Evolutionary conservation across 106 monocot genomes (phyloP).

Genomic region (Triglochin maritima): DNA sequence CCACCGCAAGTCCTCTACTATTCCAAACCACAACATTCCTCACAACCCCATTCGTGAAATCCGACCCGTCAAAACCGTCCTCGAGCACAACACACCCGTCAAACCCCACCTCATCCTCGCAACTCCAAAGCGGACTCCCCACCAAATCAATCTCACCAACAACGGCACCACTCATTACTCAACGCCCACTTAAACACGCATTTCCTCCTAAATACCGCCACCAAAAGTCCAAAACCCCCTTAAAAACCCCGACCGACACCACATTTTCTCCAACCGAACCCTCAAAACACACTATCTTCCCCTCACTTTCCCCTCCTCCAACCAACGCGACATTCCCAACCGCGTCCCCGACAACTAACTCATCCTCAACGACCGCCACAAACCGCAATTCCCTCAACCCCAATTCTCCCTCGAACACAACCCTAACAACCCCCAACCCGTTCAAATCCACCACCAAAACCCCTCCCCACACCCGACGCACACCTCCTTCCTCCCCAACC

Average conservation of each 20-base stretch:
- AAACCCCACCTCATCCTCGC: slow-evolving; percentile 10
- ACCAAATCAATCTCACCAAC: slow-evolving; percentile 37
- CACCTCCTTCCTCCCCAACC: neutral
- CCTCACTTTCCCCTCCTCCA: neutral
- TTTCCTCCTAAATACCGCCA: slow-evolving; percentile 23
- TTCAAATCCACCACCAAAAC: slow-evolving; percentile 57
- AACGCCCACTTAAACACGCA: slow-evolving; percentile 45
- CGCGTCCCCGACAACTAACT: neutral
- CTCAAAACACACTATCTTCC: neutral
- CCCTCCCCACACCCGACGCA: neutral
- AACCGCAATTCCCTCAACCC: slow-evolving; percentile 27
- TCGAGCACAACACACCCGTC: slow-evolving; percentile 45
- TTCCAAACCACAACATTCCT: slow-evolving; percentile 46
- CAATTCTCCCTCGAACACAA: slow-evolving; percentile 37
- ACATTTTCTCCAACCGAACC: slow-evolving; percentile 7
- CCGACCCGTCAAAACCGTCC: slow-evolving; percentile 6
- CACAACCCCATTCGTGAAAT: slow-evolving; percentile 5
- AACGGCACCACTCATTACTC: slow-evolving; percentile 21
- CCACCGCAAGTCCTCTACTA: slow-evolving; percentile 39
- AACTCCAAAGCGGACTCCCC: slow-evolving; percentile 21
- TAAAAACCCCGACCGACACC: slow-evolving; percentile 23
- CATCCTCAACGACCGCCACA: slow-evolving; percentile 21
- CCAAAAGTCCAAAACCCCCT: slow-evolving; percentile 39
- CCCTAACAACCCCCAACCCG: slow-evolving; percentile 36
- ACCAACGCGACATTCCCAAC: neutral